These are phyloP conservation scores for Fusarium sp. DNA, from an alignment of 2,329 filamentous ascomycete genomes.

Conservation along the genomic window DNA sequence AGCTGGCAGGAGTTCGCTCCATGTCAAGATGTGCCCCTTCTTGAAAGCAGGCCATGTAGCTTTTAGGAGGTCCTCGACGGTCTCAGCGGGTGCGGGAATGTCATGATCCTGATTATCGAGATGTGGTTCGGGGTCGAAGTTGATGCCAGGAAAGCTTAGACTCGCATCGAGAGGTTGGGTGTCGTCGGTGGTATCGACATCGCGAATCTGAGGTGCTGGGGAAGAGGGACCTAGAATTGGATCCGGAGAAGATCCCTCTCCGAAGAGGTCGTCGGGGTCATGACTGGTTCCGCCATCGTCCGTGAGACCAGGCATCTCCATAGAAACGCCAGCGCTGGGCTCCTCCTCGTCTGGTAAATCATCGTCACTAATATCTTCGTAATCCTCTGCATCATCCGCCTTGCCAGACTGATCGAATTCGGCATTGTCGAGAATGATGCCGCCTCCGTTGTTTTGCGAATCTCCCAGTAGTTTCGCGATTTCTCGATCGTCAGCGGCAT, in stretches of 20 bases:
- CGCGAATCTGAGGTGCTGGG: conserved; percentile 53
- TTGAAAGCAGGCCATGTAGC: conserved; percentile 85
- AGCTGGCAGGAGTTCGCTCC: conserved; percentile 82
- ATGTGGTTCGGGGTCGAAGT: conserved; percentile 58
- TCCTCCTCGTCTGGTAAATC: conserved; percentile 87
- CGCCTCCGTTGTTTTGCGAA: conserved; percentile 51
- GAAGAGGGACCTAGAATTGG: conserved; percentile 53
- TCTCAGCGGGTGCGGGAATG: conserved; percentile 75
- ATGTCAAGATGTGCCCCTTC: conserved; percentile 76
- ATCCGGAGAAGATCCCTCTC: conserved; percentile 65
- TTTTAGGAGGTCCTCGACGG: conserved; percentile 77
- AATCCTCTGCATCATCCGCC: conserved; percentile 91
- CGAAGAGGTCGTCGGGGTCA: conserved; percentile 74
- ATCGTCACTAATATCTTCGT: conserved; percentile 88
- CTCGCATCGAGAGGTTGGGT: conserved; percentile 44
- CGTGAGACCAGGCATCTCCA: conserved; percentile 61
- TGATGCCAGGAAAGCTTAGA: conserved; percentile 53
- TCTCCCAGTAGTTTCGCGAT: conserved; percentile 56
- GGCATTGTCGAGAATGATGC: conserved; percentile 53
- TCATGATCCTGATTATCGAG: conserved; percentile 66
- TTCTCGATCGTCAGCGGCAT: conserved; percentile 58
- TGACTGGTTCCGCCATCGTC: conserved; percentile 69
- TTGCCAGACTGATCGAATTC: conserved; percentile 76
- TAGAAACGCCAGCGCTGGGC: conserved; percentile 50
- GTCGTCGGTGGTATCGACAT: conserved; percentile 49